Conservation (phyloP, 2,329 filamentous ascomycete genomes). For the Rosellinia necatrix region DNA sequence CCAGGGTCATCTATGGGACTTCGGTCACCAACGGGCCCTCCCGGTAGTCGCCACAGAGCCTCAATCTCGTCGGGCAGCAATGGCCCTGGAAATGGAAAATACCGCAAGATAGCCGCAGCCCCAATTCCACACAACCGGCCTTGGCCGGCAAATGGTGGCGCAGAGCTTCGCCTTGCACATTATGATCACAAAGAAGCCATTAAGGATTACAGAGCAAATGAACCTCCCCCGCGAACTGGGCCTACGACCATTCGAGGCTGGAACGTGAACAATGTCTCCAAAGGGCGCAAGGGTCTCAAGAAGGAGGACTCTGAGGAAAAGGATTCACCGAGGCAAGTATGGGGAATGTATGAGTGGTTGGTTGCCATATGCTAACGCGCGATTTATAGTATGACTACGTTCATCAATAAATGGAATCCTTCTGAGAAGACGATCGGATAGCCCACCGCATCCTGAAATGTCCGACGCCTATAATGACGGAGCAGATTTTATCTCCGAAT, state of each 20-base stretch:
- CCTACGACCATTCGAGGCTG: conserved; percentile 63
- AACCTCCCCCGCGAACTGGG: conserved; percentile 59
- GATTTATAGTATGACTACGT: conserved; percentile 34
- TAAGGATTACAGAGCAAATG: conserved; percentile 60
- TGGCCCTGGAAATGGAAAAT: conserved; percentile 45
- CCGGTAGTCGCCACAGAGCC: conserved; percentile 39
- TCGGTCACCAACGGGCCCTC: conserved; percentile 37
- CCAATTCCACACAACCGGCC: conserved; percentile 57
- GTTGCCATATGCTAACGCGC: conserved; percentile 19
- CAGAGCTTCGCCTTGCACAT: conserved; percentile 62
- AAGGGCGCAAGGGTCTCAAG: conserved; percentile 38
- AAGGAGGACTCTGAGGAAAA: conserved; percentile 42
- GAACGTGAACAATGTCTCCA: conserved; percentile 53
- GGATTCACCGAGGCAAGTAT: conserved; percentile 38
- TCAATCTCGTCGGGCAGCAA: conserved; percentile 40
- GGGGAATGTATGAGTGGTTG: neutral
- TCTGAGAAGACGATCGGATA: conserved; percentile 32
- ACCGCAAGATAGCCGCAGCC: conserved; percentile 63
- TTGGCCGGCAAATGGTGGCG: conserved; percentile 50
- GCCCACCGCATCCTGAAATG: neutral
- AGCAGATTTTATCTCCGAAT: neutral
- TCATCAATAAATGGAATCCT: conserved; percentile 38
- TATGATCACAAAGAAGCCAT: conserved; percentile 60
- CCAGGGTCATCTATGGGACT: conserved; percentile 32
- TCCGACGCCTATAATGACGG: neutral